These are phyloP conservation scores for Cladosporium sp. DNA, from an alignment of 2,329 filamentous ascomycete genomes.

Conservation along the genomic window DNA sequence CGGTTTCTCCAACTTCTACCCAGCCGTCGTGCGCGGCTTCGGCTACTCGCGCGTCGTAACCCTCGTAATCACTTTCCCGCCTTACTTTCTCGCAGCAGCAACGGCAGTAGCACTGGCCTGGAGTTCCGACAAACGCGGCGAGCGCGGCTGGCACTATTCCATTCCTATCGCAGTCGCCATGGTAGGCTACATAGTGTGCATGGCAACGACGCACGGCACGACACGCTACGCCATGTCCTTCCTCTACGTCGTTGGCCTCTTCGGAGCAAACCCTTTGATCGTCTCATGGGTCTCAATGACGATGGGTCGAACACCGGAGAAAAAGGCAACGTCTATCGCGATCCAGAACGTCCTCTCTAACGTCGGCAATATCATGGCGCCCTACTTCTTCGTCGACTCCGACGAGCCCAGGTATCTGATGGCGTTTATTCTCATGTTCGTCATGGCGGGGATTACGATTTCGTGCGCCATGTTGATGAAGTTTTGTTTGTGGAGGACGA, in stretches of 20 bases:
- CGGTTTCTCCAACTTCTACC: conserved; percentile 31
- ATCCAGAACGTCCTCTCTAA: conserved; percentile 40
- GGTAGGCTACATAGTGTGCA: conserved; percentile 10
- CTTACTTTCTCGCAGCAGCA: conserved; percentile 20
- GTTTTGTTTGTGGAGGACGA: conserved; percentile 1
- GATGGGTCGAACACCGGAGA: conserved; percentile 35
- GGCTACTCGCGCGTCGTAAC: conserved; percentile 61
- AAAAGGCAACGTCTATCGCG: conserved; percentile 45
- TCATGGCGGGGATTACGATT: neutral
- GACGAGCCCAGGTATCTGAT: conserved; percentile 7
- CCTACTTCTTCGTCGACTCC: conserved; percentile 1
- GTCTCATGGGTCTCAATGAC: conserved; percentile 34
- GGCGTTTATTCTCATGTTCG: conserved; percentile 6
- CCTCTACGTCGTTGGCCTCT: conserved; percentile 31
- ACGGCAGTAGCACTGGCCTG: conserved; percentile 26
- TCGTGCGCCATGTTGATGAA: conserved; percentile 1
- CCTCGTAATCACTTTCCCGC: conserved; percentile 32
- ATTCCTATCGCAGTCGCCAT: neutral
- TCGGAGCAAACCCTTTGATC: conserved; percentile 33
- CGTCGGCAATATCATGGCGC: neutral
- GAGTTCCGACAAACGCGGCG: conserved; percentile 36
- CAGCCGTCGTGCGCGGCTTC: conserved; percentile 53
- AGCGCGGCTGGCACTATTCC: conserved; percentile 34
- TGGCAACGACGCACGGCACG: conserved; percentile 4
- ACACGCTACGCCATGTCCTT: conserved; percentile 28